Evolutionary conservation across 805 yeast species (phyloP).

Genomic region (Teunomyces funiuensis): DNA sequence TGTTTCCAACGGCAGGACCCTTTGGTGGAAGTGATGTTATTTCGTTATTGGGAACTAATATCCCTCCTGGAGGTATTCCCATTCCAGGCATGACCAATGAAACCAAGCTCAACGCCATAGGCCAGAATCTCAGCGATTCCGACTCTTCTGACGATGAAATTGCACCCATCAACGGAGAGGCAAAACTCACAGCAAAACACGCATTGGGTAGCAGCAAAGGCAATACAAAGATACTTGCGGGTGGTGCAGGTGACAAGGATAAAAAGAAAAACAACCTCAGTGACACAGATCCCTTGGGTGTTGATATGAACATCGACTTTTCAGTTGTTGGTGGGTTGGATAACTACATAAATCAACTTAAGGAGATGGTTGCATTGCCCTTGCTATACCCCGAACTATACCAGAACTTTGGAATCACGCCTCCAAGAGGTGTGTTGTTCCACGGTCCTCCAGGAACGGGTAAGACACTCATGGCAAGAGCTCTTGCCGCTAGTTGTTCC

Average conservation of each 20-base stretch:
- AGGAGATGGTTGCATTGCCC: conserved; percentile 96
- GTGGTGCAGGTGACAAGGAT: conserved; percentile 33
- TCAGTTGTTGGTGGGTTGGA: conserved; percentile 89
- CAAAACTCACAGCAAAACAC: conserved; percentile 33
- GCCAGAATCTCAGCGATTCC: conserved; percentile 45
- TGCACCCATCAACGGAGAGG: conserved; percentile 43
- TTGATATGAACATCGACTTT: conserved; percentile 82
- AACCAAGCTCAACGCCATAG: conserved; percentile 29
- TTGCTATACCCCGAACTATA: conserved; percentile 91
- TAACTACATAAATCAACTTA: conserved; percentile 84
- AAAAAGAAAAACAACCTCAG: conserved; percentile 64
- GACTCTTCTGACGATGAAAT: conserved; percentile 67
- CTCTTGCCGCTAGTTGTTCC: conserved; percentile 92
- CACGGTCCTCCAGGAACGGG: conserved; percentile 99
- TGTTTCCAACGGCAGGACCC: conserved; percentile 95
- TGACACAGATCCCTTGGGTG: conserved; percentile 91
- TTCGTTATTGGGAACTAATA: conserved; percentile 72
- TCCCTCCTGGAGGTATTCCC: conserved; percentile 51
- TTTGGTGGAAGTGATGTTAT: conserved; percentile 95
- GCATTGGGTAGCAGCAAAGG: conserved; percentile 15
- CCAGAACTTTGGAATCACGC: conserved; percentile 84
- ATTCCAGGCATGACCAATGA: conserved; percentile 32
- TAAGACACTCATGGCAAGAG: conserved; percentile 96
- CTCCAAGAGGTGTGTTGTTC: conserved; percentile 95
- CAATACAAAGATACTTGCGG: conserved; percentile 33